Evolutionary conservation across 2,329 filamentous ascomycete species (phyloP), one percentile per base, ranked within the genome.

Genomic region (Pseudogymnoascus sp.): DNA sequence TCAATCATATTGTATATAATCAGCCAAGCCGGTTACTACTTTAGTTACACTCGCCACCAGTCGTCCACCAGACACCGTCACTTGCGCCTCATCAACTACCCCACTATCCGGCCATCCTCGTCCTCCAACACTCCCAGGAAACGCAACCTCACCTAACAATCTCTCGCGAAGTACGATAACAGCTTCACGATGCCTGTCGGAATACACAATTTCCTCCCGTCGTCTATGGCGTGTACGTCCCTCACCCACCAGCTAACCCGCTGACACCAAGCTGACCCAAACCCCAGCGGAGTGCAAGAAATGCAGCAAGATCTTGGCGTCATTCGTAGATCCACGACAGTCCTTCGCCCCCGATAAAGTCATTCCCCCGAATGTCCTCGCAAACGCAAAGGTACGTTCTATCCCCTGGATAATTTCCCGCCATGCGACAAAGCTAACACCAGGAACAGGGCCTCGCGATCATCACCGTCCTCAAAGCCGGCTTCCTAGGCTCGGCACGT

Each of bases 281-380:
- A 61, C 63, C 63, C 38, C 77, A 97, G 93, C 91, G 80, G 95
- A 99, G 80, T 98, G 95, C 80, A 95, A 89, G 77, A 99, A 99
- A 79, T 95, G 92, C 74, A 90, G 90, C 74, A 96, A 96, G 82
- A 98, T 98, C 72, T 84, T 99, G 70, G 85, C 90, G 53, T 96
- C 93, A 11, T 99, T 99, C 75, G 85, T 98, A 74, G 95, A 98
- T 74, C 95, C 95, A 19, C 85, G 88, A 73, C 93, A 98, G 79
- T 80, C 93, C 19, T 96, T 98, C 75, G 92, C 93, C 5, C 93
- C 95, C 63, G 95, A 98, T 77, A 98, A 98, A 77, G 88, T 99
- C 74, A 99, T 99, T 70, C 95, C 95, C 60, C 93, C 93, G 6
- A 84, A 88, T 61, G 84, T 99, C 70, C 87, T 99, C 70, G 89